These are phyloP conservation scores for Russula sp. DNA, from an alignment of 768 basidiomycete species.

Conservation along the genomic window DNA sequence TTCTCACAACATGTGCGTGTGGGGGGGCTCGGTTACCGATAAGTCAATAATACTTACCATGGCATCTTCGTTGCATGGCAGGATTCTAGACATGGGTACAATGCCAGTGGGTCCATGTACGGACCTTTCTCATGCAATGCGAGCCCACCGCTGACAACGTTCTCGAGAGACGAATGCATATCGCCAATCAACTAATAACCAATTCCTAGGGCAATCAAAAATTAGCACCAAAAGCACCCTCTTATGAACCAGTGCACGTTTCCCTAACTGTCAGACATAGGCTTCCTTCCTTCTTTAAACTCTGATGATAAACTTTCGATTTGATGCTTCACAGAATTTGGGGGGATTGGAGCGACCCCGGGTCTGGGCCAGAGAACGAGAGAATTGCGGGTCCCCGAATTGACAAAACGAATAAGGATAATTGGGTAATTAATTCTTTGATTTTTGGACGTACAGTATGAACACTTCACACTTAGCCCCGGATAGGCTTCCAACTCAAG, in stretches of 20 bases:
- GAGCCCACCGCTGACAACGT: background rate
- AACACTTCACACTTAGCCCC: background rate
- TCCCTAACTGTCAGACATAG: background rate
- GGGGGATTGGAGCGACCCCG: no score
- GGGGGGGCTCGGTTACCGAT: background rate
- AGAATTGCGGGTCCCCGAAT: background rate
- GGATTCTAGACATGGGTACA: background rate
- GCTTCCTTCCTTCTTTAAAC: no score
- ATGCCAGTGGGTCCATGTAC: background rate
- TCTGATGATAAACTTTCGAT: no score
- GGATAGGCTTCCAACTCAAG: background rate
- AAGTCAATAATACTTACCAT: background rate
- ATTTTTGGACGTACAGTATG: background rate
- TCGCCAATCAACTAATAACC: background rate
- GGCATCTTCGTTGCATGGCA: background rate
- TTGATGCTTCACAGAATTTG: no score
- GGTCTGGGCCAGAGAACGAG: no score
- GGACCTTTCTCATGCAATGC: no score
- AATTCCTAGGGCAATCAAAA: background rate
- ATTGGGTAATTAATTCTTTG: background rate
- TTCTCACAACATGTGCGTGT: no score
- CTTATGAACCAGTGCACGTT: background rate
- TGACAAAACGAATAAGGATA: background rate
- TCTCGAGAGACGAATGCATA: background rate
- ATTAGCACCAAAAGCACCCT: background rate